A percentile compares a stretch with the other conserved stretches of the same genome.
These are phyloP conservation scores for Hanseniaspora clermontiae DNA, from an alignment of 805 yeast species.

Conservation along the genomic window DNA sequence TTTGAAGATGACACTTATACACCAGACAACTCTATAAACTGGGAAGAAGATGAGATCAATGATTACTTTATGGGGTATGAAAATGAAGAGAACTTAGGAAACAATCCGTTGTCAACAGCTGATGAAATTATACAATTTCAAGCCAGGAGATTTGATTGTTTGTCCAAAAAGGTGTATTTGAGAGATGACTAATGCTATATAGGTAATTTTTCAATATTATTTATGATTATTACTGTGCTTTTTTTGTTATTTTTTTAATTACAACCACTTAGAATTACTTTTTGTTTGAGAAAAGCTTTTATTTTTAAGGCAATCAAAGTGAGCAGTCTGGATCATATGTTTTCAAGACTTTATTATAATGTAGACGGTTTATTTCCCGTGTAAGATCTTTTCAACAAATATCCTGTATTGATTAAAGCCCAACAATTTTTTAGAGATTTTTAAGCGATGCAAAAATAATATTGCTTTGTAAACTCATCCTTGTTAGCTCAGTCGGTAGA, in stretches of 20 bases:
- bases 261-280: too few relatives aligned
- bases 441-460: too few relatives aligned
- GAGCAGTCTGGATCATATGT: too few relatives aligned
- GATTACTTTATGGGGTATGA: conserved; percentile 4
- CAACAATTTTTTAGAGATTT: neutral
- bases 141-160: conserved; percentile 20
- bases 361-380: too few relatives aligned
- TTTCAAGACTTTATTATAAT: too few relatives aligned
- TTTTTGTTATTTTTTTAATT: too few relatives aligned
- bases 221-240: too few relatives aligned
- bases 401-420: neutral
- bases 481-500: conserved; percentile 58
- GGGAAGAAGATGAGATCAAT: conserved; percentile 28
- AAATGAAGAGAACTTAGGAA: conserved; percentile 9
- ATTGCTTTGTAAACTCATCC: conserved; percentile 29
- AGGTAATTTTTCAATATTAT: too few relatives aligned
- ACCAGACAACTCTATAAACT: conserved; percentile 20
- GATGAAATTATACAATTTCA: conserved; percentile 23
- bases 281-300: too few relatives aligned
- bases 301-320: too few relatives aligned
- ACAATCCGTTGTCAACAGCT: conserved; percentile 14
- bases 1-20: conserved; percentile 21
- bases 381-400: too few relatives aligned
- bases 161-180: conserved; percentile 19
- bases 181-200: neutral